phyloP scores from a whole-genome alignment of 2,329 filamentous ascomycete species.

The Davidsoniella virescens region DNA sequence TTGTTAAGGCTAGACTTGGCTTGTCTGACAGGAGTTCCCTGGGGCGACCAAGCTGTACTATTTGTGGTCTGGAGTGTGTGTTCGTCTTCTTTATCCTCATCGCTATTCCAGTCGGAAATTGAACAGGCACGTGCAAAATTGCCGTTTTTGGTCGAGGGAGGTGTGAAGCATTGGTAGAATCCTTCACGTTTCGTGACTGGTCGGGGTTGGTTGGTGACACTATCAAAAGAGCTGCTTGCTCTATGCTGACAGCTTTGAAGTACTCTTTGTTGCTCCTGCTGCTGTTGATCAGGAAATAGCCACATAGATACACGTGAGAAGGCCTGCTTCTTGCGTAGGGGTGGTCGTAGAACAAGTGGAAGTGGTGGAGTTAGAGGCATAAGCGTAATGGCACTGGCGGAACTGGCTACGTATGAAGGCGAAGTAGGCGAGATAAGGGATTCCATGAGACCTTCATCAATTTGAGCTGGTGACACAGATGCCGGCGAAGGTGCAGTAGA shows the following conservation, averaged over 20 bases:
- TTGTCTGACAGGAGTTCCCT: not conserved
- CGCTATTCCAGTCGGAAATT: no score
- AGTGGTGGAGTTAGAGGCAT: slow-evolving; percentile 36
- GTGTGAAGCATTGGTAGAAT: slow-evolving; percentile 39
- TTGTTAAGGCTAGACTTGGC: not conserved
- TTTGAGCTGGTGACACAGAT: not conserved
- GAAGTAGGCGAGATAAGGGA: not conserved
- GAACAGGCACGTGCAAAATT: not conserved
- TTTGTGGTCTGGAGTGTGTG: not conserved
- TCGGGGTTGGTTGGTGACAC: slow-evolving; percentile 37
- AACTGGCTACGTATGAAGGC: not conserved
- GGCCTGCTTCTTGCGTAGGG: slow-evolving; percentile 49
- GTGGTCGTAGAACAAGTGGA: slow-evolving; percentile 41
- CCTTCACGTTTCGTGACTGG: slow-evolving; percentile 36
- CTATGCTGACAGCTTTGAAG: slow-evolving; percentile 20
- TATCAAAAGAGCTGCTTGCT: slow-evolving; percentile 19
- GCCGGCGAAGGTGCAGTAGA: slow-evolving; percentile 17
- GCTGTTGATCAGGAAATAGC: slow-evolving; percentile 31
- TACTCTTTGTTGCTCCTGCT: not conserved
- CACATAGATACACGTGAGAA: slow-evolving; percentile 46
- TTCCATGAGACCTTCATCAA: no score
- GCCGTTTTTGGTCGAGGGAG: not conserved
- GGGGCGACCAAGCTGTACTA: not conserved
- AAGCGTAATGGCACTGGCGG: slow-evolving; percentile 7
- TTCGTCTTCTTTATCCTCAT: not conserved